Base-by-base conservation (phyloP, 129 eudicot species). In the Tagetes patula region DNA sequence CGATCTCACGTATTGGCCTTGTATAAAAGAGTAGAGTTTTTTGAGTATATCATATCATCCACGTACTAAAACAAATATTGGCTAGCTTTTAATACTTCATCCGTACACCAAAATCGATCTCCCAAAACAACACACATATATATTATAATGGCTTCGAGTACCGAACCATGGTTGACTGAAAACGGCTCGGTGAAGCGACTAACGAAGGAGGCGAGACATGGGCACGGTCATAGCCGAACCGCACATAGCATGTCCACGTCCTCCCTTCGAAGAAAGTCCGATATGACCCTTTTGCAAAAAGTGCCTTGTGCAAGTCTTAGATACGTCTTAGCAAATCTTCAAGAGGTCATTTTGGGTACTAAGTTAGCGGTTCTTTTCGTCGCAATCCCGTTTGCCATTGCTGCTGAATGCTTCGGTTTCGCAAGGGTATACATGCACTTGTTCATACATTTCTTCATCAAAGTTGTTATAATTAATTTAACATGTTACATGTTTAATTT, bases 321-420 rank as follows among this genome's bases (percentile, higher is more conserved):
- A 61, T 48, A 10, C 1, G 46, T 85, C 12, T 65, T 87, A 20
- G 82, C 82, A 48, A 92, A 92, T 81, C 63, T 92, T 2, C 98
- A 92, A 38, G 92, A 85, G 82, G 92, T 93, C 63, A 69, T 92
- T 78, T 45, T 92, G 76, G 98, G 98, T 32, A 92, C 98, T 0
- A 92, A 89, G 75, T 88, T 92, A 61, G 34, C 89, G 0, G 46
- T 87, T 37, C 87, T 92, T 60, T 87, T 92, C 11, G 65, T 88
- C 2, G 95, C 96, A 9, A 80, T 92, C 45, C 96, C 96, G 0
- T 71, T 87, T 2, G 98, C 98, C 65, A 81, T 89, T 66, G 78
- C 74, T 11, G 96, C 96, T 8, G 41, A 92, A 11, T 76, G 41
- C 60, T 55, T 65, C 0, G 53, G 63, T 62, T 85, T 89, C 45